These are phyloP conservation scores for Daldinia loculata DNA, from an alignment of 495 filamentous ascomycete genomes.

Conservation along the genomic window DNA sequence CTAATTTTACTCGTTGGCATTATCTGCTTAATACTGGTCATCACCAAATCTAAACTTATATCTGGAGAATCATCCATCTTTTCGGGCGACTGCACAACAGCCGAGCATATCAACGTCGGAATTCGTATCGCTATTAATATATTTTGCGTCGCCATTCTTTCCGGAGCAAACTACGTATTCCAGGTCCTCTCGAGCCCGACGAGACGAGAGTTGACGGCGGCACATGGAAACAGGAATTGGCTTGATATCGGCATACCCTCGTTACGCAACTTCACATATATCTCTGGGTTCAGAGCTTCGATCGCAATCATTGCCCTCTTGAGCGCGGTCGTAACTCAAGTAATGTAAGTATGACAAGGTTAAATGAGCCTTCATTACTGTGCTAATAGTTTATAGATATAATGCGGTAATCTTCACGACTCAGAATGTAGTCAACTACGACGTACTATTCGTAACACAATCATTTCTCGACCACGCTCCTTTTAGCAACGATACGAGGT, in stretches of 20 bases:
- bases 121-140: conserved; percentile 52
- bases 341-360: conserved; percentile 49
- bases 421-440: conserved; percentile 46
- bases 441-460: conserved; percentile 50
- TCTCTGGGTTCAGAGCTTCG: conserved; percentile 49
- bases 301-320: conserved; percentile 51
- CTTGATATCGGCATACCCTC: conserved; percentile 64
- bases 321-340: conserved; percentile 50
- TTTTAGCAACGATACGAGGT: conserved; percentile 48
- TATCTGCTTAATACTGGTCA: conserved; percentile 50
- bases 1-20: conserved; percentile 52
- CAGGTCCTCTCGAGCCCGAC: conserved; percentile 63
- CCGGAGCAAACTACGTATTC: conserved; percentile 58
- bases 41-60: conserved; percentile 43
- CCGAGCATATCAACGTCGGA: conserved; percentile 47
- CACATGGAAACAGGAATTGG: conserved; percentile 57
- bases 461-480: conserved; percentile 49
- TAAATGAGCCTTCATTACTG: neutral
- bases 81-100: conserved; percentile 47
- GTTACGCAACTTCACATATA: conserved; percentile 55
- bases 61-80: conserved; percentile 48
- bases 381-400: conserved; percentile 50
- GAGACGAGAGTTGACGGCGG: conserved; percentile 58
- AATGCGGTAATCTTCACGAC: conserved; percentile 57
- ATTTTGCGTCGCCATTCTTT: conserved; percentile 49